These are phyloP conservation scores for Taphrina communis DNA, from an alignment of 1,139 yeast genomes.

Conservation along the genomic window DNA sequence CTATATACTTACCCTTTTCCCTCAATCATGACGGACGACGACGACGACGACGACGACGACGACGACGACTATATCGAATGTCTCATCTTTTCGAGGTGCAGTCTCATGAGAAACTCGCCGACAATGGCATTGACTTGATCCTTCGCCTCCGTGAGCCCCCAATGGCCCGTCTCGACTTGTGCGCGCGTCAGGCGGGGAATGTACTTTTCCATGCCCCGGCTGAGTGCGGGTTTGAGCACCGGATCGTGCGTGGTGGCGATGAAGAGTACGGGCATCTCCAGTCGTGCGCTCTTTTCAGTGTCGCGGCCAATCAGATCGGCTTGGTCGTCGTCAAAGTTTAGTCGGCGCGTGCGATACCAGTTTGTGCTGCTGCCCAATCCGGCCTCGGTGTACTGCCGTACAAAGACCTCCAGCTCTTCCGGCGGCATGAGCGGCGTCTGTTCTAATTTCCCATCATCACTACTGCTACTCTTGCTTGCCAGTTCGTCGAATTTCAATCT, in stretches of 20 bases:
- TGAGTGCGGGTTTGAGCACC: conserved; percentile 30
- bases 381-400: conserved; percentile 15
- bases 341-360: conserved; percentile 36
- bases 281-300: not conserved
- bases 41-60: not conserved
- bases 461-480: not conserved
- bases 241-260: conserved; percentile 36
- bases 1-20: no score
- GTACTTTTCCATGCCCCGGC: conserved; percentile 24
- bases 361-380: conserved; percentile 20
- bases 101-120: conserved; percentile 26
- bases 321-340: conserved; percentile 33
- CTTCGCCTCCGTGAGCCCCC: conserved; percentile 27
- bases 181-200: conserved; percentile 16
- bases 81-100: conserved; percentile 26
- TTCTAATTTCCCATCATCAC: not conserved
- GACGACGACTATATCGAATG: conserved; percentile 12
- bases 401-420: conserved; percentile 22
- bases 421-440: conserved; percentile 16
- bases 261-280: conserved; percentile 30
- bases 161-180: conserved; percentile 30
- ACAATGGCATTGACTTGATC: conserved; percentile 26
- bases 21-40: no score
- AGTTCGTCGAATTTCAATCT: conserved; percentile 3
- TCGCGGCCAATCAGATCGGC: conserved; percentile 9